phyloP scores from a whole-genome alignment of 805 yeast species.

The Candida coleopterorum region DNA sequence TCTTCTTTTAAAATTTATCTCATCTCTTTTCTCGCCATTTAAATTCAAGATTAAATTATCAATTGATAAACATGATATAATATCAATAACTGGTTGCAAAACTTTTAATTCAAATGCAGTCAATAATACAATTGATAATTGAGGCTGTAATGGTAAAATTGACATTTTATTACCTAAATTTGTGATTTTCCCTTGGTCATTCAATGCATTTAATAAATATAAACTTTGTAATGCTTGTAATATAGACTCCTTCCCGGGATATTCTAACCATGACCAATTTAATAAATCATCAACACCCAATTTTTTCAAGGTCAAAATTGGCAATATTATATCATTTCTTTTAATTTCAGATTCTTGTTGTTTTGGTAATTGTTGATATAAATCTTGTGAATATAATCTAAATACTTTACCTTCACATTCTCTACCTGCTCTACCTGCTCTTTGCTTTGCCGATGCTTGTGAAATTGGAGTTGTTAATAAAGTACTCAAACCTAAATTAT shows the following conservation, averaged over 20 bases:
- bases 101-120: conserved; percentile 59
- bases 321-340: conserved; percentile 79
- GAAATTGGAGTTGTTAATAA: conserved; percentile 89
- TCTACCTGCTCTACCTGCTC: conserved; percentile 99
- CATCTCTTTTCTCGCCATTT: conserved; percentile 75
- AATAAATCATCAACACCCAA: conserved; percentile 79
- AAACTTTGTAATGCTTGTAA: conserved; percentile 73
- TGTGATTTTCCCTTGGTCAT: conserved; percentile 73
- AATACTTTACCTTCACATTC: conserved; percentile 85
- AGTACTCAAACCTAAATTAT: conserved; percentile 87
- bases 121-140: conserved; percentile 78
- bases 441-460: conserved; percentile 88
- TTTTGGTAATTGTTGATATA: conserved; percentile 55
- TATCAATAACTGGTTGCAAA: conserved; percentile 70
- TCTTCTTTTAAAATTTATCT: conserved; percentile 69
- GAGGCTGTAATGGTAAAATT: conserved; percentile 87
- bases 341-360: conserved; percentile 94
- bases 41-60: conserved; percentile 84
- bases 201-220: conserved; percentile 73
- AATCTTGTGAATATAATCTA: conserved; percentile 73
- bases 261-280: conserved; percentile 89
- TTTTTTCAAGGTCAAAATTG: conserved; percentile 77
- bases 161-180: conserved; percentile 82
- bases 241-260: conserved; percentile 78
- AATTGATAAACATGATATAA: conserved; percentile 88